Base-by-base conservation (phyloP, 2,329 filamentous ascomycete species). In the Bretziella fagacearum region DNA sequence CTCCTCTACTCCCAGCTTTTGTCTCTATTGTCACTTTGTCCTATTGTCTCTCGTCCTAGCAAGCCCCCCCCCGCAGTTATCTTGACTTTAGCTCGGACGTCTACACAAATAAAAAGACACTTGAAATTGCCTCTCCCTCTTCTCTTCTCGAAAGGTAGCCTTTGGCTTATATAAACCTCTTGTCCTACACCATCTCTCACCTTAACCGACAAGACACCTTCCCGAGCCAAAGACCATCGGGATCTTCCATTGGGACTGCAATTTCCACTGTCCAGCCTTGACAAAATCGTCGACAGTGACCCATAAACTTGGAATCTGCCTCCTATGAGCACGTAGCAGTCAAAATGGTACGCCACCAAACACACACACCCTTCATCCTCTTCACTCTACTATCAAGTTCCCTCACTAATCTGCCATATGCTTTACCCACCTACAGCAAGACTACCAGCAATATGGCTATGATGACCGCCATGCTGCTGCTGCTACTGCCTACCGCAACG, bases 361-460 rank as follows among this genome's bases (percentile, higher is more conserved):
- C n/a, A n/a, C n/a, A n/a, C n/a, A n/a, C n/a, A n/a, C 13, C 29
- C 33, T 5, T 36, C 20, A 10, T 22, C 30, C 22, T 22, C 22
- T 17, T 42, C 11, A 42, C 29, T 18, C 18, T 32, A 22, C 17
- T 13, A 11, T 26, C 23, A 30, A 30, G 27, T n/a, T 30, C 27
- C 35, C 35, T 39, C 20, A 17, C 35, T 39, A 17, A 3, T 39
- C n/a, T 18, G 17, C 35, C n/a, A n/a, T n/a, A n/a, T n/a, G n/a
- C 35, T 22, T 15, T 22, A 6, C 15, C 8, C 35, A 20, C 35
- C 18, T 20, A 3, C 35, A 30, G 41, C 27, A 50, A 44, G 43
- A 50, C 43, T 46, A 46, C 48, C 48, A 32, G 25, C 43, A 46
- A 22, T 40, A 46, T 46, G 48, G 30, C 48, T 46, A 40, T 23